Percentiles rank a stretch among this genome's conserved stretches.
These are phyloP conservation scores for Peronospora tabacina DNA, from an alignment of 352 stramenopile genomes.

Conservation along the genomic window DNA sequence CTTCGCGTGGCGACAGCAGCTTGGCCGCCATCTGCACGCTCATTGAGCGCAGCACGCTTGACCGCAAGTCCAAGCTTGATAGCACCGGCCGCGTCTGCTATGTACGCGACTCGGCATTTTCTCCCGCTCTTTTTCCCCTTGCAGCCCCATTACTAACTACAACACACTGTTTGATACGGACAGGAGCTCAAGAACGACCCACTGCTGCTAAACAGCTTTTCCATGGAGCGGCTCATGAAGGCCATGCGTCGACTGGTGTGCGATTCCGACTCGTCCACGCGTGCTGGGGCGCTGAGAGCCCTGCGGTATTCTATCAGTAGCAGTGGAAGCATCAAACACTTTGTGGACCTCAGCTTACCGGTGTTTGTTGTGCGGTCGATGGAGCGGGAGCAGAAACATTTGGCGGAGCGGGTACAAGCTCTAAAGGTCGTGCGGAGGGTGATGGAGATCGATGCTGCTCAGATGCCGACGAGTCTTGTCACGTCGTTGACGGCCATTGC, in stretches of 20 bases:
- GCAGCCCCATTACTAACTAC: background rate
- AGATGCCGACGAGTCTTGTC: conserved; percentile 81
- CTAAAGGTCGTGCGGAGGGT: conserved; percentile 81
- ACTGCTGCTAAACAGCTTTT: conserved; percentile 74
- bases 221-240: conserved; percentile 73
- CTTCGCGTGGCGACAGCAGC: conserved; percentile 38
- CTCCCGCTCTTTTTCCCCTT: background rate
- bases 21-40: conserved; percentile 76
- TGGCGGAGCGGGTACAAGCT: conserved; percentile 79
- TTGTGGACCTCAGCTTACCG: conserved; percentile 60
- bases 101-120: conserved; percentile 24
- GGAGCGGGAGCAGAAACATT: conserved; percentile 81
- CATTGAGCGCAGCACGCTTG: conserved; percentile 73
- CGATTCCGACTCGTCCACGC: conserved; percentile 74
- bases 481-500: conserved; percentile 75
- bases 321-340: conserved; percentile 54
- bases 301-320: conserved; percentile 82
- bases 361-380: conserved; percentile 80
- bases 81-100: conserved; percentile 77
- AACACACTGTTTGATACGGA: background rate
- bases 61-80: conserved; percentile 85
- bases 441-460: conserved; percentile 78
- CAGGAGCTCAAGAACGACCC: conserved; percentile 84
- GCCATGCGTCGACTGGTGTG: conserved; percentile 67
- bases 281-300: conserved; percentile 64